These are phyloP conservation scores for Pythium sukuiense DNA, from an alignment of 352 stramenopile species.

Conservation along the genomic window DNA sequence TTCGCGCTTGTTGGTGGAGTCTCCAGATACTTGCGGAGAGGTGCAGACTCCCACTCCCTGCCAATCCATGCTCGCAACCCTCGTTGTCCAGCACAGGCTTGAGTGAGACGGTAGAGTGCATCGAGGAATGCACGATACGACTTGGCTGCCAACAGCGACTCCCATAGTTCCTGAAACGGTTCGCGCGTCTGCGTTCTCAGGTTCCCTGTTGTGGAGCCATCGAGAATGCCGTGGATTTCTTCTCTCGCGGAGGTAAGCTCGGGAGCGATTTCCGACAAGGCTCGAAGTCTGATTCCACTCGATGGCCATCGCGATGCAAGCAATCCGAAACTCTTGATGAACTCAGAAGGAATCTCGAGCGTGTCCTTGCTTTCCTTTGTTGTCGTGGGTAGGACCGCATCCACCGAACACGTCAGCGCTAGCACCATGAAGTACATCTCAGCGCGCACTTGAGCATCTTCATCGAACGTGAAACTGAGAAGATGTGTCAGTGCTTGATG, in stretches of 20 bases:
- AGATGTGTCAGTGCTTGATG: not conserved
- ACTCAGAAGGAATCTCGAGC: constrained; percentile 13
- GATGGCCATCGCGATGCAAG: constrained; percentile 13
- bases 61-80: constrained; percentile 31
- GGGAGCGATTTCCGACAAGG: not conserved
- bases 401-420: constrained; percentile 49
- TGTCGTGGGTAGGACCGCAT: constrained; percentile 15
- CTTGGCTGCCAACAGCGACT: constrained; percentile 23
- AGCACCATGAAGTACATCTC: constrained; percentile 66
- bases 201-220: not conserved
- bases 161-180: constrained; percentile 1
- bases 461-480: constrained; percentile 45
- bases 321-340: constrained; percentile 18
- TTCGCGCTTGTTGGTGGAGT: constrained; percentile 24
- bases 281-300: constrained; percentile 1
- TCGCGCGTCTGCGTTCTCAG: not conserved
- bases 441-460: constrained; percentile 37
- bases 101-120: constrained; percentile 55
- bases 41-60: constrained; percentile 37
- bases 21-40: constrained; percentile 14
- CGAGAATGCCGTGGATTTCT: not conserved
- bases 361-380: not conserved
- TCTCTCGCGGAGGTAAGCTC: not conserved
- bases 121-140: constrained; percentile 70
- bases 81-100: constrained; percentile 31